Evolutionary conservation across 345 rosid species (phyloP).

Genomic region (Pistacia integerrima): DNA sequence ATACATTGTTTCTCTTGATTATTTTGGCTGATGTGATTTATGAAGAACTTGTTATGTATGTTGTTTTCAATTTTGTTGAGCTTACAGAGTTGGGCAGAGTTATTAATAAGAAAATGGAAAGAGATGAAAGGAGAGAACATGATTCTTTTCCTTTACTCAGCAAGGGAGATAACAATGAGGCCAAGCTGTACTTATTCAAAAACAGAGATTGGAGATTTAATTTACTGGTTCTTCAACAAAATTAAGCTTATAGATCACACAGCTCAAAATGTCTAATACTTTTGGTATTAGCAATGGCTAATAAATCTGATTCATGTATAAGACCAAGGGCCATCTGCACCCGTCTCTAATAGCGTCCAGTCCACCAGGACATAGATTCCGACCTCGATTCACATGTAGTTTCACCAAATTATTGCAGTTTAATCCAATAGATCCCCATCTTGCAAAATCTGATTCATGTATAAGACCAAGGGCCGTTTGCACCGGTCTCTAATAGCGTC

Average conservation of each 20-base stretch:
- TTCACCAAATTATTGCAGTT: constrained; percentile 38
- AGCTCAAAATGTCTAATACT: neutral
- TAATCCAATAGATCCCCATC: too few species aligned
- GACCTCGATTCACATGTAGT: constrained; percentile 73
- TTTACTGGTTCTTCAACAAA: neutral
- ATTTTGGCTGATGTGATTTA: too few species aligned
- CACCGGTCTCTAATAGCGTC: constrained; percentile 65
- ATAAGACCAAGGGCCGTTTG: constrained; percentile 49
- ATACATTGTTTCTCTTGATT: too few species aligned
- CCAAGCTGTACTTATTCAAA: neutral
- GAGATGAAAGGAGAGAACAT: too few species aligned
- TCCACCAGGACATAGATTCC: constrained; percentile 60
- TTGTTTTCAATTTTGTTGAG: too few species aligned
- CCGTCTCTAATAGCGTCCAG: constrained; percentile 63
- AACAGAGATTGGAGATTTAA: neutral
- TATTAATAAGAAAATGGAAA: too few species aligned
- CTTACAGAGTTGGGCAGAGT: too few species aligned
- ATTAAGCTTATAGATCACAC: neutral
- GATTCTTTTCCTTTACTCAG: too few species aligned
- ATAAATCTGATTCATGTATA: constrained; percentile 41
- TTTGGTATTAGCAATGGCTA: too few species aligned
- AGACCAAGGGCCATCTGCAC: constrained; percentile 53
- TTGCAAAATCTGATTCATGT: constrained; percentile 32
- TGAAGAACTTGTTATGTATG: too few species aligned
- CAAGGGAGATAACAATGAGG: too few species aligned